A percentile compares a stretch with the other conserved stretches of the same genome.
phyloP scores from a whole-genome alignment of 345 rosid species.

The Arabis hirsuta region DNA sequence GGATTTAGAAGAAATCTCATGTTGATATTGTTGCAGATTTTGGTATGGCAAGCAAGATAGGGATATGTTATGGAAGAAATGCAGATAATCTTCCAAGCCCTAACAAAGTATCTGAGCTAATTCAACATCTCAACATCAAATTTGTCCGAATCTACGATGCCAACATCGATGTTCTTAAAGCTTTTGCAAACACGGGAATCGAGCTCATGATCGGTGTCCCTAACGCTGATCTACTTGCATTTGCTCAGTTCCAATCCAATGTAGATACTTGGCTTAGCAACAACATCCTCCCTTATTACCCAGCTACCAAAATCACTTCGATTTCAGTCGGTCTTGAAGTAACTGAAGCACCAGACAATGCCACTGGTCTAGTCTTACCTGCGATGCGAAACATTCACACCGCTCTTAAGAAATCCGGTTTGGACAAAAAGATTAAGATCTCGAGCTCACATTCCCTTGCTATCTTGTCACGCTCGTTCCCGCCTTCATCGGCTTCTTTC shows the following conservation, averaged over 20 bases:
- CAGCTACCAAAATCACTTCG: constrained; percentile 72
- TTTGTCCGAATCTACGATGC: constrained; percentile 84
- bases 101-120: constrained; percentile 63
- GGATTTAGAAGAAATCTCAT: not conserved
- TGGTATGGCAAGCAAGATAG: constrained; percentile 70
- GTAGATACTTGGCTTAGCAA: constrained; percentile 85
- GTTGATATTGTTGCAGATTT: constrained; percentile 45
- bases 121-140: constrained; percentile 72
- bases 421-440: constrained; percentile 86
- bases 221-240: constrained; percentile 77
- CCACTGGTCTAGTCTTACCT: constrained; percentile 70
- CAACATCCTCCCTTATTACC: constrained; percentile 88
- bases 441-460: constrained; percentile 89
- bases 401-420: constrained; percentile 69
- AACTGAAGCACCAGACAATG: constrained; percentile 63
- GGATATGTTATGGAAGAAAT: constrained; percentile 93
- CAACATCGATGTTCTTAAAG: constrained; percentile 87
- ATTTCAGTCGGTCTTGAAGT: constrained; percentile 90
- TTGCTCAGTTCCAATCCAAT: constrained; percentile 89
- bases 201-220: constrained; percentile 91
- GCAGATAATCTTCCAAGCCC: constrained; percentile 97
- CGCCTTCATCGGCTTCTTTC: constrained; percentile 91
- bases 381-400: constrained; percentile 86
- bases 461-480: constrained; percentile 79
- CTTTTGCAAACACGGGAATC: constrained; percentile 82